Evolutionary conservation across 2,329 filamentous ascomycete genomes (phyloP).

Genomic region (Penicillium paneum): DNA sequence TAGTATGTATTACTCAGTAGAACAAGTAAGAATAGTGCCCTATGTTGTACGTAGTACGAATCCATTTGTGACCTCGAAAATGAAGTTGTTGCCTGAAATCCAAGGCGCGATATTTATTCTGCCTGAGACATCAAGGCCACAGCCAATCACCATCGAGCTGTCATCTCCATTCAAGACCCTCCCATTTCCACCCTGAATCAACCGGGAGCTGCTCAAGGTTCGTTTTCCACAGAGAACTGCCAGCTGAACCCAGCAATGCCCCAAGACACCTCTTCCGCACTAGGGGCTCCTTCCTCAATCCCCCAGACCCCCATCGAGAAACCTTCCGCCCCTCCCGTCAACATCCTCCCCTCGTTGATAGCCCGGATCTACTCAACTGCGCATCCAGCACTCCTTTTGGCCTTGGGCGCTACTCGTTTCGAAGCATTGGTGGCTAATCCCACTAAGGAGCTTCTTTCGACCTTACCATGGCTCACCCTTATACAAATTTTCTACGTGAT

Average conservation of each 20-base stretch:
- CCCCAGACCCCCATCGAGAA: conserved; percentile 22
- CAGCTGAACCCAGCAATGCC: conserved; percentile 13
- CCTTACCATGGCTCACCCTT: conserved; percentile 60
- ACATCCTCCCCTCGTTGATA: conserved; percentile 47
- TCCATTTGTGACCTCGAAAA: neutral
- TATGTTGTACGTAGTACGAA: neutral
- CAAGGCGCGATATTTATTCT: neutral
- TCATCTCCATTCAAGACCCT: neutral
- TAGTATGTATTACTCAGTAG: neutral
- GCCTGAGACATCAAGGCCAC: conserved; percentile 4
- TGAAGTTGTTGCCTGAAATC: neutral
- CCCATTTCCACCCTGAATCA: conserved; percentile 10
- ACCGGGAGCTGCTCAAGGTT: conserved; percentile 12
- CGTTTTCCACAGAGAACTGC: neutral
- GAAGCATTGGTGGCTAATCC: conserved; percentile 66
- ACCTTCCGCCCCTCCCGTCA: conserved; percentile 41
- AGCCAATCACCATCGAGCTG: conserved; percentile 11
- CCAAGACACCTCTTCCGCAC: conserved; percentile 7
- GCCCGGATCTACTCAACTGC: conserved; percentile 60
- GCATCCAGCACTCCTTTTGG: conserved; percentile 66
- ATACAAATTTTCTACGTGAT: conserved; percentile 62
- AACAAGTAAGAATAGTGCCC: too few species aligned
- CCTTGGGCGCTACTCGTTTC: conserved; percentile 63
- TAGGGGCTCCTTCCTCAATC: conserved; percentile 1
- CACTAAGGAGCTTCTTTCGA: conserved; percentile 58